phyloP scores from a whole-genome alignment of 257 asterid genomes.

The Phtheirospermum japonicum region DNA sequence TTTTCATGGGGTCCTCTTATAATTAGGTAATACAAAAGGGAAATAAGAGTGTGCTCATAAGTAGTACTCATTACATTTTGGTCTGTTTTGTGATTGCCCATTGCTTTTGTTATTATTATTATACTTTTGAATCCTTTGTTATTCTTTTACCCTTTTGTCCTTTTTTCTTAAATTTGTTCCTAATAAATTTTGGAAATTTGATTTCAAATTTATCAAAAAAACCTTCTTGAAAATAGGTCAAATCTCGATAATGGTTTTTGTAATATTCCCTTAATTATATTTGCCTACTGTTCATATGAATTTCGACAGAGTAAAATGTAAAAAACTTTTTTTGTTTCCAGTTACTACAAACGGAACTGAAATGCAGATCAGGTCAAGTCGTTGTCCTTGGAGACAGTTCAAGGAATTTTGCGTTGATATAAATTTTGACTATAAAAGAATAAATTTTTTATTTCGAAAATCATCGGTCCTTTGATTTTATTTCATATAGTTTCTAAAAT shows the following conservation, averaged over 20 bases:
- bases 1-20: conserved; percentile 26
- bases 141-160: neutral
- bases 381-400: conserved; percentile 37
- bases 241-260: too few species aligned
- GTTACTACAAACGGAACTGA: conserved; percentile 4
- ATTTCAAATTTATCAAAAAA: too few species aligned
- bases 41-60: conserved; percentile 20
- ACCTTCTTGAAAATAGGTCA: too few species aligned
- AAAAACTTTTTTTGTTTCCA: neutral
- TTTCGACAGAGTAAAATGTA: too few species aligned
- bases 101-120: conserved; percentile 33
- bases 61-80: conserved; percentile 31
- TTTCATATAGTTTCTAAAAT: too few species aligned
- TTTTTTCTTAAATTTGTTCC: neutral
- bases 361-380: conserved; percentile 38
- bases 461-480: too few species aligned
- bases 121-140: conserved; percentile 25
- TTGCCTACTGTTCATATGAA: too few species aligned
- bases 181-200: neutral
- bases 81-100: conserved; percentile 29
- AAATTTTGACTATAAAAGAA: conserved; percentile 25
- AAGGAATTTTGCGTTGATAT: conserved; percentile 23
- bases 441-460: neutral
- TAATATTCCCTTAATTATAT: neutral
- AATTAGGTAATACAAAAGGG: conserved; percentile 20